These are phyloP conservation scores for Schizothecium vesticola DNA, from an alignment of 495 filamentous ascomycete species.

Conservation along the genomic window DNA sequence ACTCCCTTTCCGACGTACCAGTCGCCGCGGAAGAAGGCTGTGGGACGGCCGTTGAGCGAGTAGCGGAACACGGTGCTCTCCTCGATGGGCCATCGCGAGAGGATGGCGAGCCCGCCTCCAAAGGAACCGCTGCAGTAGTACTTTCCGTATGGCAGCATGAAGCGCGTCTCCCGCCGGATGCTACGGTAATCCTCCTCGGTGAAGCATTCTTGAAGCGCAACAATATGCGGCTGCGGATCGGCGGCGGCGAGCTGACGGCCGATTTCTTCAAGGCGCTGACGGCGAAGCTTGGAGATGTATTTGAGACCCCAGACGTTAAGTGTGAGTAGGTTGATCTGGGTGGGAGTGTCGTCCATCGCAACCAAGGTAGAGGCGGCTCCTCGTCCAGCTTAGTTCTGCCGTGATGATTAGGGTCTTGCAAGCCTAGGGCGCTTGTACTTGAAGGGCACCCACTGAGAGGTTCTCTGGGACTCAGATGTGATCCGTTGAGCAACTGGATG, in stretches of 20 bases:
- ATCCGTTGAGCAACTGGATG: not conserved
- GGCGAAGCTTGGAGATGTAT: slow-evolving; percentile 72
- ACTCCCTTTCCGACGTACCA: slow-evolving; percentile 96
- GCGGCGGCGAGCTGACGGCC: slow-evolving; percentile 65
- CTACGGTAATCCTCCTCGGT: slow-evolving; percentile 82
- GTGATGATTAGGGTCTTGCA: not conserved
- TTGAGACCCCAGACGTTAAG: slow-evolving; percentile 98
- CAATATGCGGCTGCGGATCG: slow-evolving; percentile 71
- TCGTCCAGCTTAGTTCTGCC: not conserved
- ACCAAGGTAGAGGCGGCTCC: not conserved
- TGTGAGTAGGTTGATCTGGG: slow-evolving; percentile 67
- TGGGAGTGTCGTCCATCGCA: slow-evolving; percentile 35
- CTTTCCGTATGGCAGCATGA: slow-evolving; percentile 87
- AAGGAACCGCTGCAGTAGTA: slow-evolving; percentile 89
- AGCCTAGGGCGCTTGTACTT: not conserved
- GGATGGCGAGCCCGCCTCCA: slow-evolving; percentile 82
- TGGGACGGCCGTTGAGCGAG: slow-evolving; percentile 89
- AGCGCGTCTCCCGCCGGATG: slow-evolving; percentile 67
- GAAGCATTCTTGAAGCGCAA: slow-evolving; percentile 94
- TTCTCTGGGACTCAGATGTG: not conserved
- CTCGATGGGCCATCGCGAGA: slow-evolving; percentile 96
- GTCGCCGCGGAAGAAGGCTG: slow-evolving; percentile 89
- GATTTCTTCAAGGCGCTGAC: slow-evolving; percentile 77
- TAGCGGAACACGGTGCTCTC: slow-evolving; percentile 82
- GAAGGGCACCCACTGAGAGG: not conserved